phyloP scores from a whole-genome alignment of 495 filamentous ascomycete genomes.

The Penicillium nucicola region DNA sequence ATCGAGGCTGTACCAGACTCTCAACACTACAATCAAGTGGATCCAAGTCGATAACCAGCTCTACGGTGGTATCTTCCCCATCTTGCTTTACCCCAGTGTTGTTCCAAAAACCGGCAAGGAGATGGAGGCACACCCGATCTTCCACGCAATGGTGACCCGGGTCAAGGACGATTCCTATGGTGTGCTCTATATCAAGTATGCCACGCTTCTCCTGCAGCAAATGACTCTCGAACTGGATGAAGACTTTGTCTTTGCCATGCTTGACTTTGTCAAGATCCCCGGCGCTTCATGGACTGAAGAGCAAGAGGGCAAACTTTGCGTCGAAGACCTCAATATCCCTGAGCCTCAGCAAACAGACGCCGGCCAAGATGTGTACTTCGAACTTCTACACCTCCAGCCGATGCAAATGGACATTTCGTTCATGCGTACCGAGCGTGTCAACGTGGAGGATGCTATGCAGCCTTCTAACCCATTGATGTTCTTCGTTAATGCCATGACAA shows the following conservation, averaged over 20 bases:
- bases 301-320: slow-evolving; percentile 79
- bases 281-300: slow-evolving; percentile 88
- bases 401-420: slow-evolving; percentile 98
- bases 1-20: slow-evolving; percentile 86
- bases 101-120: slow-evolving; percentile 97
- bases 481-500: slow-evolving; percentile 95
- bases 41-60: slow-evolving; percentile 99
- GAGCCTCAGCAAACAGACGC: slow-evolving; percentile 81
- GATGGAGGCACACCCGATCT: slow-evolving; percentile 92
- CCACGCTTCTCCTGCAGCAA: slow-evolving; percentile 88
- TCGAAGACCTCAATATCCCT: slow-evolving; percentile 85
- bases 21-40: slow-evolving; percentile 91
- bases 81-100: slow-evolving; percentile 96
- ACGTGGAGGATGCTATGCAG: slow-evolving; percentile 83
- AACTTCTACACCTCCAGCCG: slow-evolving; percentile 91
- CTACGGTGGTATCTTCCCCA: slow-evolving; percentile 96
- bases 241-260: slow-evolving; percentile 92
- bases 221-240: slow-evolving; percentile 98
- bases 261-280: slow-evolving; percentile 93
- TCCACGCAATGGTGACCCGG: slow-evolving; percentile 85
- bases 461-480: slow-evolving; percentile 95
- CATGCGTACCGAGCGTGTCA: slow-evolving; percentile 93
- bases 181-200: slow-evolving; percentile 97
- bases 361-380: slow-evolving; percentile 94
- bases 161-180: slow-evolving; percentile 99